These are phyloP conservation scores for Casuarina equisetifolia DNA, from an alignment of 306 rosid species.

Conservation along the genomic window DNA sequence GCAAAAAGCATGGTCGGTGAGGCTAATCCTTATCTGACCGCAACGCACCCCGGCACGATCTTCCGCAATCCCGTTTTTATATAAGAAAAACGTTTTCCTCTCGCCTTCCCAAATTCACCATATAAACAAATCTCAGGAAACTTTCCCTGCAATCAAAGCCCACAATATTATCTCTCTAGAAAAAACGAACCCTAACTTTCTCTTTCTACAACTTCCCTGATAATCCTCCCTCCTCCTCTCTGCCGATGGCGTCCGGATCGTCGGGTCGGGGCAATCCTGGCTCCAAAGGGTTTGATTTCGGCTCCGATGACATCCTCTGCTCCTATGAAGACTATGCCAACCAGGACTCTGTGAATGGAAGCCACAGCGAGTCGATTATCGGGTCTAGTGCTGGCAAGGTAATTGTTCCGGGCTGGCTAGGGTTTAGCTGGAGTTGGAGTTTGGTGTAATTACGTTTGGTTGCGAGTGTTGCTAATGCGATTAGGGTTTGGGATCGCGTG, in stretches of 20 bases:
- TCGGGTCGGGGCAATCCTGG: constrained; percentile 61
- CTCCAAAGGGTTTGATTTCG: constrained; percentile 60
- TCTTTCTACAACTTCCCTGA: background rate
- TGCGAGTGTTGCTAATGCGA: background rate
- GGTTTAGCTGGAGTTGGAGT: constrained; percentile 6
- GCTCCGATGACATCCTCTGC: constrained; percentile 68
- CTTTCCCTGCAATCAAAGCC: constrained; percentile 30
- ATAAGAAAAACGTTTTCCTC: constrained; percentile 6
- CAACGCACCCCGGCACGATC: background rate
- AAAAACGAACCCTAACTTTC: background rate
- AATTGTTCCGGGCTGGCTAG: constrained; percentile 8
- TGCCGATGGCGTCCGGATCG: constrained; percentile 85
- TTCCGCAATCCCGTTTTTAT: constrained; percentile 8
- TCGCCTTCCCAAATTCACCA: background rate
- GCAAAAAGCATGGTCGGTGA: constrained; percentile 46
- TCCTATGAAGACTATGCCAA: constrained; percentile 55
- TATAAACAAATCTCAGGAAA: constrained; percentile 26
- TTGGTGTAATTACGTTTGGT: background rate
- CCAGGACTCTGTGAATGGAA: constrained; percentile 57
- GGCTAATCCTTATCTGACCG: constrained; percentile 34
- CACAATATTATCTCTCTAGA: constrained; percentile 25
- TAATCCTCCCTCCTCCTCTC: constrained; percentile 20
- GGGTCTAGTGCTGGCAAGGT: constrained; percentile 59
- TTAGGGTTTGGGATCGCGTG: constrained; percentile 29
- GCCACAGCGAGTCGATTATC: constrained; percentile 50